Conservation (phyloP, 129 eudicot genomes). For the Lonicera japonica region DNA sequence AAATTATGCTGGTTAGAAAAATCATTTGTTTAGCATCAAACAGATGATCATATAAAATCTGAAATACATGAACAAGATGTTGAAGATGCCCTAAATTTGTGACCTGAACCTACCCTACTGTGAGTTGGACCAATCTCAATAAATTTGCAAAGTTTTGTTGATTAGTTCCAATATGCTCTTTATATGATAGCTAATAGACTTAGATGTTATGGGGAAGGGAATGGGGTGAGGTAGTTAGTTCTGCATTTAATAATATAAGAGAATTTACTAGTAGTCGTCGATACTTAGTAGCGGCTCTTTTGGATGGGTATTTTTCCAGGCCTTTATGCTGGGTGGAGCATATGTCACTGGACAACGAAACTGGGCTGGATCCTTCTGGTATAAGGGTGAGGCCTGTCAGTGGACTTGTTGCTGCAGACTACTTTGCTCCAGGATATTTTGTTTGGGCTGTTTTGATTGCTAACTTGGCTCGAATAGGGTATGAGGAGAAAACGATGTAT, state of each 20-base stretch:
- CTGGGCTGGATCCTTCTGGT: conserved; percentile 87
- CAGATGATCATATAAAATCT: too few species aligned
- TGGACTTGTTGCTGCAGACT: conserved; percentile 99
- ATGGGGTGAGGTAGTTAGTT: neutral
- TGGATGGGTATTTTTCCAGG: conserved; percentile 36
- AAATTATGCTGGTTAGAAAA: too few species aligned
- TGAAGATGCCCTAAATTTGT: too few species aligned
- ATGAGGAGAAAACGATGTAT: conserved; percentile 92
- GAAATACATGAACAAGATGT: too few species aligned
- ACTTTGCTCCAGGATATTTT: conserved; percentile 90
- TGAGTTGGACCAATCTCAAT: too few species aligned
- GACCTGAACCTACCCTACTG: too few species aligned
- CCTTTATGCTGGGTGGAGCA: conserved; percentile 98
- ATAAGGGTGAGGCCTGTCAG: conserved; percentile 84
- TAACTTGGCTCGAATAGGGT: conserved; percentile 88
- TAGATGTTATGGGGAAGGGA: neutral
- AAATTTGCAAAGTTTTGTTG: neutral
- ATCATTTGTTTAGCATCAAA: too few species aligned
- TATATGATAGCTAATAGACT: neutral
- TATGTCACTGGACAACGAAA: conserved; percentile 87
- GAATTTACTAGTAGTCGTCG: neutral
- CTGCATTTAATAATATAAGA: neutral
- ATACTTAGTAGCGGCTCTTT: neutral
- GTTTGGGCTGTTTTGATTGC: conserved; percentile 98
- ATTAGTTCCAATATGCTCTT: neutral